phyloP scores from a whole-genome alignment of 768 basidiomycete genomes.

The Strobilomyces dryophilus region DNA sequence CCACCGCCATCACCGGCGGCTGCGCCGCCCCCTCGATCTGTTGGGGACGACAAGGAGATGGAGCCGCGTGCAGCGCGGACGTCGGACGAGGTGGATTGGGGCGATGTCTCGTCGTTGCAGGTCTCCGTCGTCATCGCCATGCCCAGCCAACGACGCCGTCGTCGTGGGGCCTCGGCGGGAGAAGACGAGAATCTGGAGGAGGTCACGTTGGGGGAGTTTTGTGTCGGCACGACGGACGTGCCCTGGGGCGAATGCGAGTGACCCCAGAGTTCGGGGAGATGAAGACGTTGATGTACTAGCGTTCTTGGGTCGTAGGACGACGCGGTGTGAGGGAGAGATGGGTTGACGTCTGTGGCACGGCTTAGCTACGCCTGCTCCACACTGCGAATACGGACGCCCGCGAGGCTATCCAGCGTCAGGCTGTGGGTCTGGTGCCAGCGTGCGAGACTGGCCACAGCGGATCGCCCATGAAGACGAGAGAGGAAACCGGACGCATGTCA shows the following conservation, averaged over 20 bases:
- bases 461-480: too few species aligned
- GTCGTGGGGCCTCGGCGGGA: not conserved
- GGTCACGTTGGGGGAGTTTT: slow-evolving; percentile 34
- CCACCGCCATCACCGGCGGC: too few species aligned
- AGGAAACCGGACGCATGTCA: too few species aligned
- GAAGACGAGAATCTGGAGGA: slow-evolving; percentile 6
- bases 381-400: too few species aligned
- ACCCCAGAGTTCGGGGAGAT: not conserved
- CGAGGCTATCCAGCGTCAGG: too few species aligned
- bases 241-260: slow-evolving; percentile 10
- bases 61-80: not conserved
- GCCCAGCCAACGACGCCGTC: slow-evolving; percentile 26
- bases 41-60: not conserved
- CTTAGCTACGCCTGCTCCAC: too few species aligned
- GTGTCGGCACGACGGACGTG: slow-evolving; percentile 24
- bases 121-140: slow-evolving; percentile 41
- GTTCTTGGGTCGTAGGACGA: not conserved
- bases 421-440: too few species aligned
- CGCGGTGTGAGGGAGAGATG: too few species aligned
- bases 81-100: slow-evolving; percentile 1
- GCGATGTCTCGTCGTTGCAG: slow-evolving; percentile 24
- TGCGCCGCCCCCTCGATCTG: not conserved
- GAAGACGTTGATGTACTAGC: not conserved
- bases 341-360: too few species aligned
- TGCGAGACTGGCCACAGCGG: too few species aligned